A percentile compares a stretch with the other conserved stretches of the same genome.
Conservation (phyloP, 805 yeast genomes). For the Cyberlindnera bimundalis region DNA sequence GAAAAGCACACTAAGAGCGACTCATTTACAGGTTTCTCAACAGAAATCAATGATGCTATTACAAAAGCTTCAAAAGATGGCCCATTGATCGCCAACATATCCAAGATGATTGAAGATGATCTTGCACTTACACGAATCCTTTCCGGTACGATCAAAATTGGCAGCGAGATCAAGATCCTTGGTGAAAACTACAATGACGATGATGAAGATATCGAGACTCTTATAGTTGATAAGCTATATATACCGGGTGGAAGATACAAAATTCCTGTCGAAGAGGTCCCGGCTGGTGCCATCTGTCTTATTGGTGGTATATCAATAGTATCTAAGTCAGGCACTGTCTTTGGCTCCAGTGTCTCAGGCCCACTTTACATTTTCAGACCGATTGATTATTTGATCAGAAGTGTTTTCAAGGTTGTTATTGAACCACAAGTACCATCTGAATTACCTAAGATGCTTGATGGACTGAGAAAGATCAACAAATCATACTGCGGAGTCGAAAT, state of each 20-base stretch:
- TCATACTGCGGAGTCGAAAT: slow-evolving; percentile 64
- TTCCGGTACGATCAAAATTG: slow-evolving; percentile 53
- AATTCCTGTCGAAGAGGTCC: slow-evolving; percentile 47
- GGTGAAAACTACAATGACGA: slow-evolving; percentile 51
- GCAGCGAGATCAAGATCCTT: slow-evolving; percentile 47
- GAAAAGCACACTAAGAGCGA: slow-evolving; percentile 27
- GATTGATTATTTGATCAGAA: slow-evolving; percentile 43
- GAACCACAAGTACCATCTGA: slow-evolving; percentile 82
- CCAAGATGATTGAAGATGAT: slow-evolving; percentile 56
- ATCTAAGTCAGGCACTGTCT: slow-evolving; percentile 59
- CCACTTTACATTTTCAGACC: slow-evolving; percentile 34
- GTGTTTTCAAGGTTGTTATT: slow-evolving; percentile 77
- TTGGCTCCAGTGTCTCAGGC: slow-evolving; percentile 26
- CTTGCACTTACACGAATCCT: slow-evolving; percentile 59
- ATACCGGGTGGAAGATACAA: slow-evolving; percentile 72
- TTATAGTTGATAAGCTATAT: slow-evolving; percentile 31
- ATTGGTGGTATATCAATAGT: slow-evolving; percentile 62
- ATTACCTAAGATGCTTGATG: slow-evolving; percentile 67
- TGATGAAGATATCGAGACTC: slow-evolving; percentile 46
- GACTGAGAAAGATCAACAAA: slow-evolving; percentile 57
- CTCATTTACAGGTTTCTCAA: slow-evolving; percentile 31
- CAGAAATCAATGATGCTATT: slow-evolving; percentile 20
- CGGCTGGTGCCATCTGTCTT: slow-evolving; percentile 67
- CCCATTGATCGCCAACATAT: slow-evolving; percentile 48
- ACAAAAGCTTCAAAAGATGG: slow-evolving; percentile 36